Evolutionary conservation across 1,284 basidiomycete species (phyloP).

Genomic region (Melanopsichium pennsylvanicum): DNA sequence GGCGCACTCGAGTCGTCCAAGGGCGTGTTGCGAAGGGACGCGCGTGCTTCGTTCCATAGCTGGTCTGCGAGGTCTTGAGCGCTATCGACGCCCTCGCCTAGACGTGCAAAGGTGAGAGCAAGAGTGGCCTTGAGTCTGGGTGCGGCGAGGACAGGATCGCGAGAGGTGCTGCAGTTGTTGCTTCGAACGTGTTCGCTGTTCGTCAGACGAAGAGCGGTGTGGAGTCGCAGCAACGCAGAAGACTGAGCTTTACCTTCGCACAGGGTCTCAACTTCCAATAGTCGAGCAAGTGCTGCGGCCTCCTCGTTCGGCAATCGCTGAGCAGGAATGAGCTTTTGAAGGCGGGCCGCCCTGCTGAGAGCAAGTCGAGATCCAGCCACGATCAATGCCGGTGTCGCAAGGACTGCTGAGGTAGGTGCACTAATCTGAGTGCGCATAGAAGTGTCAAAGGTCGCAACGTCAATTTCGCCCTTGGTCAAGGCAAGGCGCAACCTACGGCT

Average conservation of each 20-base stretch:
- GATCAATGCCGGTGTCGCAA: slow-evolving; percentile 14
- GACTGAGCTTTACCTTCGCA: slow-evolving; percentile 38
- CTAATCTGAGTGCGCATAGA: slow-evolving; percentile 12
- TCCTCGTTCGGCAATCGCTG: slow-evolving; percentile 11
- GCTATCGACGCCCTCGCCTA: slow-evolving; percentile 36
- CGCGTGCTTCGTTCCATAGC: slow-evolving; percentile 37
- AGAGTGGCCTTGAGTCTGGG: slow-evolving; percentile 39
- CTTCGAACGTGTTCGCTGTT: slow-evolving; percentile 28
- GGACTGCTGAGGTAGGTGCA: slow-evolving; percentile 13
- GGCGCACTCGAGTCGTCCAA: neutral
- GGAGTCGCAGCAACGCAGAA: slow-evolving; percentile 39
- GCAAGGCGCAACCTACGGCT: slow-evolving; percentile 28
- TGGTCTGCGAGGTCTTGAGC: slow-evolving; percentile 34
- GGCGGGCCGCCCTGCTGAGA: slow-evolving; percentile 4
- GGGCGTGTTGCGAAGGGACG: slow-evolving; percentile 4
- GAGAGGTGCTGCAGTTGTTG: neutral
- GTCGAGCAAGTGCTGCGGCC: slow-evolving; percentile 31
- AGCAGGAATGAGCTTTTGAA: slow-evolving; percentile 10
- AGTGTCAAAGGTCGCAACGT: slow-evolving; percentile 20
- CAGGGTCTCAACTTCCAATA: slow-evolving; percentile 53
- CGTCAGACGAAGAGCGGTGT: slow-evolving; percentile 45
- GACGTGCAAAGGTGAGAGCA: slow-evolving; percentile 45
- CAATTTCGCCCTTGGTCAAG: slow-evolving; percentile 20
- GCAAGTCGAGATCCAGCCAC: slow-evolving; percentile 16
- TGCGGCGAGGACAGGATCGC: slow-evolving; percentile 15